A percentile compares a stretch with the other conserved stretches of the same genome.
phyloP scores from a whole-genome alignment of 2,329 filamentous ascomycete species.

The Cytospora leucostoma region DNA sequence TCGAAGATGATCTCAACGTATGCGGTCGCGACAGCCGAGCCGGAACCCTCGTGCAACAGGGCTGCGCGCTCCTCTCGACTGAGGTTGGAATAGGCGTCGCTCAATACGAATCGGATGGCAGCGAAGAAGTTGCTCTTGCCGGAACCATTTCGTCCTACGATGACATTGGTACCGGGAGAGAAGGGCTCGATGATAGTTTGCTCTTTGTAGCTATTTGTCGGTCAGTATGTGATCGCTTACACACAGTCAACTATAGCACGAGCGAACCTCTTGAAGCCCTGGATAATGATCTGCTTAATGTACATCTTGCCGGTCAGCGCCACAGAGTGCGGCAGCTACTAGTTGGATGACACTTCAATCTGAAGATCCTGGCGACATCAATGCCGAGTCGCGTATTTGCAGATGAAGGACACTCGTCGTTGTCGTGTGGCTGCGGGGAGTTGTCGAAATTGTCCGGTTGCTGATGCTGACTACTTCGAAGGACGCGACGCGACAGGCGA shows the following conservation, averaged over 20 bases:
- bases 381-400: slow-evolving; percentile 3
- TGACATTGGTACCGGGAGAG: slow-evolving; percentile 95
- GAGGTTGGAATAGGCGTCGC: slow-evolving; percentile 96
- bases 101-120: slow-evolving; percentile 95
- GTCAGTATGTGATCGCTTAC: slow-evolving; percentile 20
- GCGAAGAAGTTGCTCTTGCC: slow-evolving; percentile 99
- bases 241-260: neutral
- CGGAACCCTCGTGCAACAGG: slow-evolving; percentile 95
- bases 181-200: slow-evolving; percentile 99
- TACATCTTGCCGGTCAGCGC: slow-evolving; percentile 65
- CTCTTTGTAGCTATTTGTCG: slow-evolving; percentile 83
- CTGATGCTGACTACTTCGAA: slow-evolving; percentile 13
- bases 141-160: slow-evolving; percentile 97
- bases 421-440: slow-evolving; percentile 2
- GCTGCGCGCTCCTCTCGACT: slow-evolving; percentile 93
- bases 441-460: slow-evolving; percentile 4
- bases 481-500: slow-evolving; percentile 25
- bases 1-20: slow-evolving; percentile 99
- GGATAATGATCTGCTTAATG: slow-evolving; percentile 99
- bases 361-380: slow-evolving; percentile 3
- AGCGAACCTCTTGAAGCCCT: slow-evolving; percentile 93
- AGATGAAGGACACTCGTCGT: slow-evolving; percentile 3
- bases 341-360: neutral
- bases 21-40: slow-evolving; percentile 97
- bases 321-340: slow-evolving; percentile 30